Percentiles rank a stretch among this genome's conserved stretches.
These are phyloP conservation scores for Tolypocladium inflatum DNA, from an alignment of 2,329 filamentous ascomycete genomes.

Conservation along the genomic window DNA sequence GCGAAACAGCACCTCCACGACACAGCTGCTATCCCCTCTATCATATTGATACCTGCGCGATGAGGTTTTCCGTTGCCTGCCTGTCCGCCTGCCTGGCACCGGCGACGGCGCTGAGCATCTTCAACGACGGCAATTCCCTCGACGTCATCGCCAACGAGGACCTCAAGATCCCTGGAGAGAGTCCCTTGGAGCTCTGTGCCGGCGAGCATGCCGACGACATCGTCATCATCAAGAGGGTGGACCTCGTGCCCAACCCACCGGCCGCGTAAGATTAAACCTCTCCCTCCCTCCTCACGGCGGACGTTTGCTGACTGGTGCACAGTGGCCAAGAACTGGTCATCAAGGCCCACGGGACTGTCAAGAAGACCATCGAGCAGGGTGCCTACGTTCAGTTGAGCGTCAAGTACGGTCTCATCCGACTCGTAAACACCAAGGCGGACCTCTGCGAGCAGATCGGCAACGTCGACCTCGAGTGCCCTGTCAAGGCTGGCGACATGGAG, in stretches of 20 bases:
- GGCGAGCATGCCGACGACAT: slow-evolving; percentile 59
- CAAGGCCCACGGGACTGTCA: slow-evolving; percentile 66
- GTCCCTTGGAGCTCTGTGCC: slow-evolving; percentile 71
- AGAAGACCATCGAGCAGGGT: slow-evolving; percentile 62
- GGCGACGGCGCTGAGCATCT: slow-evolving; percentile 33
- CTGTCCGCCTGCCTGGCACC: slow-evolving; percentile 36
- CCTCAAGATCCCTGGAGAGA: slow-evolving; percentile 69
- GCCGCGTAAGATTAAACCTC: slow-evolving; percentile 51
- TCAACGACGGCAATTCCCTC: slow-evolving; percentile 19
- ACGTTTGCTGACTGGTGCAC: slow-evolving; percentile 13
- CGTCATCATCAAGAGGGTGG: slow-evolving; percentile 67
- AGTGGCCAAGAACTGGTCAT: slow-evolving; percentile 75
- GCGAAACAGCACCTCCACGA: not conserved
- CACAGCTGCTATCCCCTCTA: not conserved
- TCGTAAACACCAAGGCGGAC: slow-evolving; percentile 72
- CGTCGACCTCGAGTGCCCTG: slow-evolving; percentile 80
- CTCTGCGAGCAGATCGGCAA: slow-evolving; percentile 85
- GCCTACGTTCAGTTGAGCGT: slow-evolving; percentile 77
- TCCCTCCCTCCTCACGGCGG: not conserved
- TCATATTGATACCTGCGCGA: slow-evolving; percentile 8
- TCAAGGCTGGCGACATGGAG: slow-evolving; percentile 65
- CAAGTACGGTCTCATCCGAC: slow-evolving; percentile 87
- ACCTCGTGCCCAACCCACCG: slow-evolving; percentile 80
- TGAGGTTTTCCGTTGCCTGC: slow-evolving; percentile 32
- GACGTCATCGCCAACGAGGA: slow-evolving; percentile 33